These are phyloP conservation scores for Cytidiella melzeri DNA, from an alignment of 768 basidiomycete genomes.

Conservation along the genomic window DNA sequence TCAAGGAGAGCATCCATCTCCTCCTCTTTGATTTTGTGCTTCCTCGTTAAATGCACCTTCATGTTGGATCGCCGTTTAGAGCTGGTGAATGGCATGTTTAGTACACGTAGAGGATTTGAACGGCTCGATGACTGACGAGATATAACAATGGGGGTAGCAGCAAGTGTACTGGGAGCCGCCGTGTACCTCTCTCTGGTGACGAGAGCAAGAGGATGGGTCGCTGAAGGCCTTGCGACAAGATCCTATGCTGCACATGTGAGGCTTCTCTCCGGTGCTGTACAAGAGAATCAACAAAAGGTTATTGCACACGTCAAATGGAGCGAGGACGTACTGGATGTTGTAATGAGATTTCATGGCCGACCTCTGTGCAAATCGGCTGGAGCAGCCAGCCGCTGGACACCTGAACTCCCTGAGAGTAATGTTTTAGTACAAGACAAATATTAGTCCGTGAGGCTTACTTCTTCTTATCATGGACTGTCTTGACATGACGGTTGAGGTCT, in stretches of 20 bases:
- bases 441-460: conserved; percentile 32
- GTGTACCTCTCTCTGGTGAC: conserved; percentile 61
- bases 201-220: conserved; percentile 64
- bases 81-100: no score
- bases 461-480: conserved; percentile 38
- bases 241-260: conserved; percentile 42
- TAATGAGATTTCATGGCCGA: conserved; percentile 57
- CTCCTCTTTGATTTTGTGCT: neutral
- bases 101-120: no score
- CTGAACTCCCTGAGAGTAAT: conserved; percentile 38
- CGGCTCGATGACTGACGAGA: no score
- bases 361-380: conserved; percentile 50
- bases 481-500: conserved; percentile 54
- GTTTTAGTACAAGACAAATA: neutral
- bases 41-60: neutral
- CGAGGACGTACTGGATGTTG: conserved; percentile 55
- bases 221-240: conserved; percentile 49
- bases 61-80: neutral
- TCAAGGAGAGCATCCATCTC: neutral
- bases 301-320: neutral
- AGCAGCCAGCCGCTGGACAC: conserved; percentile 49
- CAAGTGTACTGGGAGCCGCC: conserved; percentile 11
- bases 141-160: conserved; percentile 15
- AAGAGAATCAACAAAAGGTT: neutral
- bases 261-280: conserved; percentile 32